Evolutionary conservation across 106 monocot genomes (phyloP).

Genomic region (Dactylorhiza incarnata): DNA sequence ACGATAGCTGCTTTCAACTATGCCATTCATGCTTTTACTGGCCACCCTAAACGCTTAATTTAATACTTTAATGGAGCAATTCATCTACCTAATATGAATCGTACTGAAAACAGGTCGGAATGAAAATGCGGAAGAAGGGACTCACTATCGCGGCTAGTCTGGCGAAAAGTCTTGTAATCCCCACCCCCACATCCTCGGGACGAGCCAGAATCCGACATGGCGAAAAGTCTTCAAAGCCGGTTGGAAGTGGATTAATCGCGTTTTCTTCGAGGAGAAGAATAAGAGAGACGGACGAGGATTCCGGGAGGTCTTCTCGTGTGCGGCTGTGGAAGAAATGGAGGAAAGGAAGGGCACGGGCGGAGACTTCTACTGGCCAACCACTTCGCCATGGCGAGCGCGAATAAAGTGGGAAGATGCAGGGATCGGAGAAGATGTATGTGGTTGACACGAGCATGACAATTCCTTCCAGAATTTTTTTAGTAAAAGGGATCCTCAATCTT

Average conservation of each 20-base stretch:
- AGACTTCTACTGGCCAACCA: not conserved
- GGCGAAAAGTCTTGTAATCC: conserved; percentile 12
- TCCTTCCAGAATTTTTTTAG: not conserved
- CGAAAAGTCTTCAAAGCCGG: too few relatives aligned
- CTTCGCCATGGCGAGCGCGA: not conserved
- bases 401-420: not conserved
- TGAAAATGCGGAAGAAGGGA: not conserved
- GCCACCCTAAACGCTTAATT: not conserved
- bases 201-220: conserved; percentile 1
- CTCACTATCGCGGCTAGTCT: conserved; percentile 1
- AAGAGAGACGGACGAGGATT: not conserved
- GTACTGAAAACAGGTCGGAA: not conserved
- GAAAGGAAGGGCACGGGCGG: not conserved
- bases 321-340: not conserved
- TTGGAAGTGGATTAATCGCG: not conserved
- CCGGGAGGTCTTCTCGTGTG: not conserved
- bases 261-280: not conserved
- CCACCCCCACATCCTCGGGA: not conserved
- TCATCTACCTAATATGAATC: not conserved
- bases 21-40: not conserved
- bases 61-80: not conserved
- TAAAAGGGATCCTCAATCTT: too few relatives aligned
- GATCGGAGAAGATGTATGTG: not conserved
- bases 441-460: not conserved
- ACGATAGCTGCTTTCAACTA: not conserved